Evolutionary conservation across 1,139 yeast genomes (phyloP).

Genomic region (Waltiozyma sp.): DNA sequence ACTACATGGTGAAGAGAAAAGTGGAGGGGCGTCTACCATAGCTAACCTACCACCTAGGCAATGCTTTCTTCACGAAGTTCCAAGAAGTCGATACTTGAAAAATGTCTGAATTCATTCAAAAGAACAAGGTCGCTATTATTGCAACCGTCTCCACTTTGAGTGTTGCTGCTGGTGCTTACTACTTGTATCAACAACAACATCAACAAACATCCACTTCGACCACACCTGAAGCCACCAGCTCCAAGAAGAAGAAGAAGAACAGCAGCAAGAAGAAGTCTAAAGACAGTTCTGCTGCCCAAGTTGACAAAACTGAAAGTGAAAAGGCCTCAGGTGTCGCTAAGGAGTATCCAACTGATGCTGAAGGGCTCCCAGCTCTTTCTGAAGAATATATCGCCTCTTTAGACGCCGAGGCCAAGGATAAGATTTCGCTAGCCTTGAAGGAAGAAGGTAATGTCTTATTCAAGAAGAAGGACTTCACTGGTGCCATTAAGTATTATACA

Average conservation of each 20-base stretch:
- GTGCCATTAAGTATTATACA: constrained; percentile 69
- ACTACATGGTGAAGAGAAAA: no score
- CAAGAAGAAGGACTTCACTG: constrained; percentile 55
- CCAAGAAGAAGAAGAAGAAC: constrained; percentile 19
- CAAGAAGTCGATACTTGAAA: neutral
- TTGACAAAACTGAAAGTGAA: neutral
- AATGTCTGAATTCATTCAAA: constrained; percentile 8
- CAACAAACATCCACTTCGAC: constrained; percentile 2
- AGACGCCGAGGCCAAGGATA: constrained; percentile 44
- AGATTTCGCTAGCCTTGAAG: constrained; percentile 69
- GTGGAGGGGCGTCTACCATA: neutral
- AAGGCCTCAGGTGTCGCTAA: constrained; percentile 8
- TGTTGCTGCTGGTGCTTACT: constrained; percentile 12
- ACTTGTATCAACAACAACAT: constrained; percentile 7
- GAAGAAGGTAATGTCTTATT: constrained; percentile 82
- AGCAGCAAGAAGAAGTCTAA: constrained; percentile 31
- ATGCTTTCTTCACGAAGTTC: no score
- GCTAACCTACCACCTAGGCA: no score
- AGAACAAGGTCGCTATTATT: constrained; percentile 10
- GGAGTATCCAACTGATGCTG: constrained; percentile 33
- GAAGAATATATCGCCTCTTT: constrained; percentile 37
- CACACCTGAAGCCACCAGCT: constrained; percentile 1
- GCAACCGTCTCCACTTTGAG: constrained; percentile 8
- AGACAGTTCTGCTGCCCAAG: constrained; percentile 17
- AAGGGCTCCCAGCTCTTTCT: constrained; percentile 48